Evolutionary conservation across 345 rosid genomes (phyloP).

Genomic region (Hevea brasiliensis): DNA sequence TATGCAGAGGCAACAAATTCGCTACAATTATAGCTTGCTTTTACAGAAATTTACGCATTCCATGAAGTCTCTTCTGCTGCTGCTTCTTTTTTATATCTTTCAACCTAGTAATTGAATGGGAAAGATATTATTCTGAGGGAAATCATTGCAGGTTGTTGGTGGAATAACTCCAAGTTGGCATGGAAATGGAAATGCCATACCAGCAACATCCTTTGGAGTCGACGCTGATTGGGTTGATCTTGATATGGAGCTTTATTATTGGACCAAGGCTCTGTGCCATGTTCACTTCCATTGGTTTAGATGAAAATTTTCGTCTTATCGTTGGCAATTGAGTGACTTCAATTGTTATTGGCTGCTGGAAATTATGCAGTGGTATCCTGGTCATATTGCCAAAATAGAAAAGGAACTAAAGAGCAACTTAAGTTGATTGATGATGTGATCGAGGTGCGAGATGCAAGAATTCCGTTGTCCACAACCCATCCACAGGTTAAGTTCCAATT

Average conservation of each 20-base stretch:
- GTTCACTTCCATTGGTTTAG: slow-evolving; percentile 24
- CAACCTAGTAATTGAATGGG: not conserved
- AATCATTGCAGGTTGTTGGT: slow-evolving; percentile 57
- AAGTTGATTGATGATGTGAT: slow-evolving; percentile 94
- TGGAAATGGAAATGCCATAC: slow-evolving; percentile 33
- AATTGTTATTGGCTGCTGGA: slow-evolving; percentile 4
- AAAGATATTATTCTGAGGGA: slow-evolving; percentile 1
- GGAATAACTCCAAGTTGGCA: slow-evolving; percentile 46
- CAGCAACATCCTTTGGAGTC: slow-evolving; percentile 24
- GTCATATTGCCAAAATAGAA: slow-evolving; percentile 88
- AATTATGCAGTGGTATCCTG: slow-evolving; percentile 85
- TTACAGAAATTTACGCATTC: not conserved
- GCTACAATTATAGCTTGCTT: no score
- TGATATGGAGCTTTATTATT: slow-evolving; percentile 69
- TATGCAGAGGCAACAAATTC: no score
- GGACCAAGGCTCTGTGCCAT: slow-evolving; percentile 74
- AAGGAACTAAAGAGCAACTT: slow-evolving; percentile 86
- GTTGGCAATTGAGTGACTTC: not conserved
- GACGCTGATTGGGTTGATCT: slow-evolving; percentile 69
- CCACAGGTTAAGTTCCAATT: slow-evolving; percentile 54
- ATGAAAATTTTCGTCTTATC: no score
- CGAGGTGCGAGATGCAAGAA: slow-evolving; percentile 90
- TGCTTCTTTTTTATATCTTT: not conserved
- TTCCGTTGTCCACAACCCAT: slow-evolving; percentile 83
- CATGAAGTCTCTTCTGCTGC: not conserved